Percentiles rank a stretch among this genome's conserved stretches.
These are phyloP conservation scores for Populus hybrid DNA, from an alignment of 441 rosid species.

Conservation along the genomic window DNA sequence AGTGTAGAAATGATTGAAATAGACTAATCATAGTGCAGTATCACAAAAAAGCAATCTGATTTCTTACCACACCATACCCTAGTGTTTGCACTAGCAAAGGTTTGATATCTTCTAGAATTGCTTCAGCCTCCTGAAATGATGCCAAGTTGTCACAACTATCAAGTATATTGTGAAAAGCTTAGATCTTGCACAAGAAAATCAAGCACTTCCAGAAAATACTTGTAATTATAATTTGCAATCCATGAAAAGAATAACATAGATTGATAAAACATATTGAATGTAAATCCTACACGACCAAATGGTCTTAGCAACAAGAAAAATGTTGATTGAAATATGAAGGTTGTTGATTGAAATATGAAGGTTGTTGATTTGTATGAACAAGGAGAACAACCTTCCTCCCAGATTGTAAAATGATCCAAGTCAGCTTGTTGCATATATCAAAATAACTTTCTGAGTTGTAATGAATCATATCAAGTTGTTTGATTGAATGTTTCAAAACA, in stretches of 20 bases:
- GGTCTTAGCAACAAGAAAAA: neutral
- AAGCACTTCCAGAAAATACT: too few relatives aligned
- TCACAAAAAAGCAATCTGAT: conserved; percentile 3
- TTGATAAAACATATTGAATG: too few relatives aligned
- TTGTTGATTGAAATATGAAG: too few relatives aligned
- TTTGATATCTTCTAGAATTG: conserved; percentile 46
- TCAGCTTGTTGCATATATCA: neutral
- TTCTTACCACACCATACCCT: conserved; percentile 81
- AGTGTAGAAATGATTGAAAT: too few relatives aligned
- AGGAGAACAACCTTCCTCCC: too few relatives aligned
- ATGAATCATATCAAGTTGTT: neutral
- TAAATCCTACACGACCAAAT: neutral
- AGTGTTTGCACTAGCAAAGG: conserved; percentile 76
- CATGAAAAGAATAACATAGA: too few relatives aligned
- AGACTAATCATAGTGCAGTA: neutral
- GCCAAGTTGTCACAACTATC: too few relatives aligned
- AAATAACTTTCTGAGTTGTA: neutral
- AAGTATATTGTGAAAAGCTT: too few relatives aligned
- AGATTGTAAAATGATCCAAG: too few relatives aligned
- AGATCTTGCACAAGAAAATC: too few relatives aligned
- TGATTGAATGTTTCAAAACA: neutral
- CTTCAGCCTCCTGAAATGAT: too few relatives aligned
- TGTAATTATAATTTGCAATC: too few relatives aligned
- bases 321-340: neutral
- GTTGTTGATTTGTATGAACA: neutral